Conservation (phyloP, 805 yeast species). For the Kuraishia ogatae region DNA sequence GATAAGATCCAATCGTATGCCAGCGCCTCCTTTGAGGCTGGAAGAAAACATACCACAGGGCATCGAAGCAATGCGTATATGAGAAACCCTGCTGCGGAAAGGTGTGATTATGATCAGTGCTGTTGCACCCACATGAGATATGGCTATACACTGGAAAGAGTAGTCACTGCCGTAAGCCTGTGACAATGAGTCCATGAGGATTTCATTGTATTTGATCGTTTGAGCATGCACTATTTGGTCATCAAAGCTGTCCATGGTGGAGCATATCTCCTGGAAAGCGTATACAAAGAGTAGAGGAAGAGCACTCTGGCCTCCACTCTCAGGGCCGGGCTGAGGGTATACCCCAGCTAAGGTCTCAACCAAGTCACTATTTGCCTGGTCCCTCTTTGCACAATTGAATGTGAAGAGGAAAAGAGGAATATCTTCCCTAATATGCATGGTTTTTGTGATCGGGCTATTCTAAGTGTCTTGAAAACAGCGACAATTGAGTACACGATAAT, state of each 20-base stretch:
- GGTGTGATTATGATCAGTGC: slow-evolving; percentile 45
- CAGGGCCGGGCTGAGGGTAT: slow-evolving; percentile 12
- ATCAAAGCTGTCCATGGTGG: slow-evolving; percentile 46
- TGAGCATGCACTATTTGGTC: slow-evolving; percentile 25
- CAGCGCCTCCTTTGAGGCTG: slow-evolving; percentile 70
- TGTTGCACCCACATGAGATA: slow-evolving; percentile 46
- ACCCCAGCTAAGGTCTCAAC: slow-evolving; percentile 17
- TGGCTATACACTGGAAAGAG: slow-evolving; percentile 31
- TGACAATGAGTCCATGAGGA: slow-evolving; percentile 25
- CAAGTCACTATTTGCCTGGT: slow-evolving; percentile 26
- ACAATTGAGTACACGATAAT: no score
- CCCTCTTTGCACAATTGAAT: slow-evolving; percentile 46
- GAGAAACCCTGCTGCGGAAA: slow-evolving; percentile 18
- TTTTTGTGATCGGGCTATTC: background rate
- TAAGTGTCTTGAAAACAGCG: background rate
- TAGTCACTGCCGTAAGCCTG: slow-evolving; percentile 22
- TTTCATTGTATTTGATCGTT: slow-evolving; percentile 26
- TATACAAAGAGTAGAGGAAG: slow-evolving; percentile 43
- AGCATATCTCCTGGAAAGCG: slow-evolving; percentile 60
- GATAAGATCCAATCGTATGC: slow-evolving; percentile 37
- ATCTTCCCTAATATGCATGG: background rate
- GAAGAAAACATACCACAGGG: slow-evolving; percentile 54
- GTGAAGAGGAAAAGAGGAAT: slow-evolving; percentile 25
- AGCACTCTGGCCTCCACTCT: slow-evolving; percentile 4
- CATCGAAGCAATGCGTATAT: slow-evolving; percentile 21